A percentile compares a stretch with the other conserved stretches of the same genome.
These are phyloP conservation scores for Massarina eburnea DNA, from an alignment of 2,329 filamentous ascomycete species.

Conservation along the genomic window DNA sequence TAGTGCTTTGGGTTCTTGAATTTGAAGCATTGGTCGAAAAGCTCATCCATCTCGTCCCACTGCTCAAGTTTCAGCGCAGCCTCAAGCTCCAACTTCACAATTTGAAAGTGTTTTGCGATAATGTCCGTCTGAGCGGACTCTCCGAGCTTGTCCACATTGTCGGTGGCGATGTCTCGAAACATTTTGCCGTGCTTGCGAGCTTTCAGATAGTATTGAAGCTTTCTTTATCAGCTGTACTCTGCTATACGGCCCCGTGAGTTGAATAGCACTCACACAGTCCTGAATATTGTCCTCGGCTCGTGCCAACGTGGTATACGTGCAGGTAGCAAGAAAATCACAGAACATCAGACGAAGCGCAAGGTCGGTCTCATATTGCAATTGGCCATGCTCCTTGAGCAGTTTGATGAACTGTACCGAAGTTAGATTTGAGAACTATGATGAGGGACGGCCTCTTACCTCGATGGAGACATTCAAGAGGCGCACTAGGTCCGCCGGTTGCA, in stretches of 20 bases:
- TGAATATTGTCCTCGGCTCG: slow-evolving; percentile 47
- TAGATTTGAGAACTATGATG: not conserved
- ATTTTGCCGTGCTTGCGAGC: slow-evolving; percentile 62
- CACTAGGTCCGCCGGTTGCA: slow-evolving; percentile 57
- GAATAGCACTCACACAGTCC: slow-evolving; percentile 38
- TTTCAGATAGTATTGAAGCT: slow-evolving; percentile 63
- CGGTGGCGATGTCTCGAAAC: slow-evolving; percentile 56
- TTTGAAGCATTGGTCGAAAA: slow-evolving; percentile 55
- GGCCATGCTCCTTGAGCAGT: slow-evolving; percentile 31
- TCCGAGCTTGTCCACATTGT: slow-evolving; percentile 41
- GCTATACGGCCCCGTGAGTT: slow-evolving; percentile 10
- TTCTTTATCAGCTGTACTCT: slow-evolving; percentile 36
- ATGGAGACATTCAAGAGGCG: slow-evolving; percentile 55
- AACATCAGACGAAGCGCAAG: slow-evolving; percentile 63
- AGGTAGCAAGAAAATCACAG: slow-evolving; percentile 67
- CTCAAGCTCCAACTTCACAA: slow-evolving; percentile 80
- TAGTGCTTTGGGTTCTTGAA: slow-evolving; percentile 43
- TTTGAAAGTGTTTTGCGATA: slow-evolving; percentile 61
- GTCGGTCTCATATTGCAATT: slow-evolving; percentile 45
- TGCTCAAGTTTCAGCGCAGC: slow-evolving; percentile 65
- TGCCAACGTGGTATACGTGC: slow-evolving; percentile 51
- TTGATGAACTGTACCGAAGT: slow-evolving; percentile 44
- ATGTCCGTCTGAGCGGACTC: slow-evolving; percentile 56
- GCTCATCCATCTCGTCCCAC: slow-evolving; percentile 65
- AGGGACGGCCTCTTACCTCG: slow-evolving; percentile 31